These are phyloP conservation scores for Fusarium begoniae DNA, from an alignment of 2,329 filamentous ascomycete species.

Conservation along the genomic window DNA sequence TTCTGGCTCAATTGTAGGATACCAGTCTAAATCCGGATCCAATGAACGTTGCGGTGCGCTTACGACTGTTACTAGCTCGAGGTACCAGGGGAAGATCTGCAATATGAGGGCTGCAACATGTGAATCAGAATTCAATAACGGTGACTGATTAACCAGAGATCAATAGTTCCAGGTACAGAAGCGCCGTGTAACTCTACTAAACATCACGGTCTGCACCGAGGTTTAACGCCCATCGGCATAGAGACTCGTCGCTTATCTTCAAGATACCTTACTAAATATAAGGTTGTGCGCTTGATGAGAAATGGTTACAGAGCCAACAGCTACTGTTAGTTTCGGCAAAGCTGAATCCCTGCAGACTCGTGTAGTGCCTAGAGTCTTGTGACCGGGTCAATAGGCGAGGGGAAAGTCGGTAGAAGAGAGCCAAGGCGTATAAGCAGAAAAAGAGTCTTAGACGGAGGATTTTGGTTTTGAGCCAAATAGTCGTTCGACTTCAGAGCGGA, in stretches of 20 bases:
- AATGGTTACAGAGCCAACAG: neutral
- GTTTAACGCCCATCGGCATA: neutral
- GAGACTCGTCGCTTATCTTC: neutral
- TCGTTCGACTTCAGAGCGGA: neutral
- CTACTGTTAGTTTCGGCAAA: no score
- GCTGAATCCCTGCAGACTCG: neutral
- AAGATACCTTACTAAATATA: neutral
- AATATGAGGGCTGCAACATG: neutral
- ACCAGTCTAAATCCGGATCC: conserved; percentile 4
- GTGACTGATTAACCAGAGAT: neutral
- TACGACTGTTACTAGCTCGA: neutral
- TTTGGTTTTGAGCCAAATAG: neutral
- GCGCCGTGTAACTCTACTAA: neutral
- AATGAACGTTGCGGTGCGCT: neutral
- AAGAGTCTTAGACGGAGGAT: neutral
- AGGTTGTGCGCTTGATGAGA: neutral
- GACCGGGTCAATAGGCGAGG: neutral
- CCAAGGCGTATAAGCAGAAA: neutral
- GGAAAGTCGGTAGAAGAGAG: neutral
- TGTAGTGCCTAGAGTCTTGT: neutral
- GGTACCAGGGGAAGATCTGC: conserved; percentile 17
- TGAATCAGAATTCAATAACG: neutral
- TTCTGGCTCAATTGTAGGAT: neutral
- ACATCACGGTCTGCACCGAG: neutral
- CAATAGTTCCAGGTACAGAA: neutral